These are phyloP conservation scores for Phyllosticta ampelicida DNA, from an alignment of 2,329 filamentous ascomycete species.

Conservation along the genomic window DNA sequence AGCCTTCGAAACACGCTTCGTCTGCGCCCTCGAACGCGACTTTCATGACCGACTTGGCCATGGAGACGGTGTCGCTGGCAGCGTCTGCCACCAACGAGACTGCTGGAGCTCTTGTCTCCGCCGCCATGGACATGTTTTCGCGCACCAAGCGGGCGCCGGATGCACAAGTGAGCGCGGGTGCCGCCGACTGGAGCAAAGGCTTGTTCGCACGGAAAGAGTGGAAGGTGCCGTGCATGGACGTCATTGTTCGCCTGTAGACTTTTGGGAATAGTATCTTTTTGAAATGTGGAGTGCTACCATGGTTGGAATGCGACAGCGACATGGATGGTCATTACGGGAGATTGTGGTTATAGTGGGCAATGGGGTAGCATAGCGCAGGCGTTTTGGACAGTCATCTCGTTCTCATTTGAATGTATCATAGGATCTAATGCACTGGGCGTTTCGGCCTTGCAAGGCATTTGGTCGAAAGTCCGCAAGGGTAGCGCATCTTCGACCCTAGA, in stretches of 20 bases:
- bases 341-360: neutral
- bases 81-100: constrained; percentile 54
- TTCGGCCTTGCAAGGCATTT: neutral
- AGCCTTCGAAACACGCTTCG: neutral
- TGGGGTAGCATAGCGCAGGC: constrained; percentile 9
- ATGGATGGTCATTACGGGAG: neutral
- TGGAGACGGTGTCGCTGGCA: constrained; percentile 28
- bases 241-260: constrained; percentile 61
- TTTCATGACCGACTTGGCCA: constrained; percentile 11
- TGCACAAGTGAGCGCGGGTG: constrained; percentile 11
- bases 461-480: neutral
- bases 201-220: constrained; percentile 76
- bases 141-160: constrained; percentile 16
- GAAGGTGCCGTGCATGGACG: constrained; percentile 82
- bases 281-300: neutral
- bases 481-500: neutral
- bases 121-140: constrained; percentile 52
- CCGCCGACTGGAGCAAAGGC: constrained; percentile 39
- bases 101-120: constrained; percentile 54
- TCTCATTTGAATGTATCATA: neutral
- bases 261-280: neutral
- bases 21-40: constrained; percentile 20
- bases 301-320: neutral
- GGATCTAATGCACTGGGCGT: neutral
- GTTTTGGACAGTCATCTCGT: neutral